Evolutionary conservation across 768 basidiomycete genomes (phyloP).

Genomic region (Lactarius quietus): DNA sequence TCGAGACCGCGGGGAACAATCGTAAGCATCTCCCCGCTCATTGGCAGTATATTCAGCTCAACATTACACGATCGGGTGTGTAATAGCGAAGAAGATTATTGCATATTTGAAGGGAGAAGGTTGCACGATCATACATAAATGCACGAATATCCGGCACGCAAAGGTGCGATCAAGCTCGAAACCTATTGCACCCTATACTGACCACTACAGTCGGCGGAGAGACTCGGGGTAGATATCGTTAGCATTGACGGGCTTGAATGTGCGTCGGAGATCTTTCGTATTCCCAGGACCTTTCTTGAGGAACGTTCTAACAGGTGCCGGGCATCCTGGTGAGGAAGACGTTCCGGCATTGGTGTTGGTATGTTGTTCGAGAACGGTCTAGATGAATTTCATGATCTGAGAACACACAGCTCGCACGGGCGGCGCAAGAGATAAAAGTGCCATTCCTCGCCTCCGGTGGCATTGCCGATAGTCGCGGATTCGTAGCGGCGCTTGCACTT

Average conservation of each 20-base stretch:
- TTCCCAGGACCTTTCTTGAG: background rate
- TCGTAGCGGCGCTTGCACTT: conserved; percentile 76
- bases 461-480: conserved; percentile 79
- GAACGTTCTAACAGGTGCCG: conserved; percentile 58
- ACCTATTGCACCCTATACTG: background rate
- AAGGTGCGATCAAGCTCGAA: conserved; percentile 45
- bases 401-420: conserved; percentile 68
- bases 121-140: conserved; percentile 86
- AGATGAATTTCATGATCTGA: background rate
- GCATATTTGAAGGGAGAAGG: conserved; percentile 75
- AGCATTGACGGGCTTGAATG: conserved; percentile 94
- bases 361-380: conserved; percentile 4
- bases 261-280: conserved; percentile 32
- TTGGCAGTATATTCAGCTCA: background rate
- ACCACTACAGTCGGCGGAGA: conserved; percentile 51
- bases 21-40: conserved; percentile 45
- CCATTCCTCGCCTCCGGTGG: conserved; percentile 93
- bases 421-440: conserved; percentile 74
- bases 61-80: background rate
- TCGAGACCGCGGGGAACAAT: conserved; percentile 92
- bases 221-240: conserved; percentile 78
- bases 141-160: conserved; percentile 82
- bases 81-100: conserved; percentile 69
- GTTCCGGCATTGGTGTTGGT: conserved; percentile 85
- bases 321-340: conserved; percentile 93